Evolutionary conservation across 805 yeast genomes (phyloP), one percentile per base, ranked within the genome.

Genomic region (Millerozyma acaciae): DNA sequence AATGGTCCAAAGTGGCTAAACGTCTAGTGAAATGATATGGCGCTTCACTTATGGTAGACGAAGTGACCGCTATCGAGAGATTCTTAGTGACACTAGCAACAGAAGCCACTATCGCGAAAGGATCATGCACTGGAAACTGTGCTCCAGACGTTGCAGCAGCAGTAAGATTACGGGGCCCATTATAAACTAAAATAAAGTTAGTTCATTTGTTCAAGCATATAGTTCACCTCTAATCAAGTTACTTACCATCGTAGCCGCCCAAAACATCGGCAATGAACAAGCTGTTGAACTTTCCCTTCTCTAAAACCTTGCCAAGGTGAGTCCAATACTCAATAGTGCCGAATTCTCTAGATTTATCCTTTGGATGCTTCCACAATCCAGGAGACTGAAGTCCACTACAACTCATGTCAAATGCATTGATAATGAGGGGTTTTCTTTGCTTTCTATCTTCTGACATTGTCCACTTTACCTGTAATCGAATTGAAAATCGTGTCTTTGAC

Each of bases 41-140:
- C 18, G 57, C 60, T 30, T 68, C 74, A 34, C 65, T 57, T 17
- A 69, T 55, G 3, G 73, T 68, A 14, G 66, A 54, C 32, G 61
- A 62, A 2, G 73, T 68, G 25, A 67, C 44, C 5, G 69, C 73
- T 41, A 68, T 65, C 2, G 60, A 42, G 16, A 68, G 38, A 17
- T 58, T 57, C 32, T 58, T 52, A 5, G 74, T 69, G 5, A 62
- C 68, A 5, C 68, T 55, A 17, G 74, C 73, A 60, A 68, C 61
- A 2, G 68, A 69, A 5, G 63, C 40, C 3, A 65, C 57, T 5
- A 56, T 51, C 9, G 60, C 56, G 27, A 58, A 48, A 4, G 72
- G 72, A 28, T 63, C 72, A 26, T 46, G 55, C 4, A 59, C 58
- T 6, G 72, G 72, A 53, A 56, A 62, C 43, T 56, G 50, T 30